Base-by-base conservation (phyloP, 2,329 filamentous ascomycete species). In the Trichoderma koningiopsis region DNA sequence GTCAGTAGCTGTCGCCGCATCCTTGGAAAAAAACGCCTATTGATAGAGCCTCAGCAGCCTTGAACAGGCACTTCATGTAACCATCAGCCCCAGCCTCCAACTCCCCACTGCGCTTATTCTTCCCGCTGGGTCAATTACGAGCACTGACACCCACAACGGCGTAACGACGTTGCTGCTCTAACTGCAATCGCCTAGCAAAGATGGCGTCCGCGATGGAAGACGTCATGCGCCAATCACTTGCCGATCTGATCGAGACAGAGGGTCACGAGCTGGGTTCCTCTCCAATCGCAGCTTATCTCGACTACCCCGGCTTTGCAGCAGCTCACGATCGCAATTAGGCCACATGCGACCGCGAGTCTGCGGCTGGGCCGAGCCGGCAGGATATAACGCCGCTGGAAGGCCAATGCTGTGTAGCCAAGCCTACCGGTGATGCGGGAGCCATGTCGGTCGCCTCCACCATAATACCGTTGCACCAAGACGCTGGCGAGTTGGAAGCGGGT, bases 151-250 rank as follows among this genome's bases (percentile, higher is more conserved):
- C 63, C 53, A 58, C 53, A 35, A 49, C 52, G 62, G 62, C 37
- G 35, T 27, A 29, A 47, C 40, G 59, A 31, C 60, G 37, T 35
- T 8, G 29, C 4, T n/a, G 10, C 43, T 56, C 49, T 43, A 13
- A 52, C 40, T 29, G 37, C 19, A 40, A 11, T 67, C 29, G 29
- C 55, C 29, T 37, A 40, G 43, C 40, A 59, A 29, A 52, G 16
- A 67, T 37, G 64, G 64, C 40, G 40, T 22, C 55, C 40, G 55
- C 57, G 65, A 68, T 61, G 33, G 57, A 60, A 60, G 65, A 68
- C 65, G 65, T 68, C 65, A 68, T 68, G 24, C 56, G 33, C 47
- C 58, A 60, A 43, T 68, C 65, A 43, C 35, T 47, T 19, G 49
- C 56, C 22, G 65, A 68, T 68, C 57, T 60, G 11, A 53, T 53